phyloP scores from a whole-genome alignment of 2,329 filamentous ascomycete genomes.

The Pyrenochaeta sp. region DNA sequence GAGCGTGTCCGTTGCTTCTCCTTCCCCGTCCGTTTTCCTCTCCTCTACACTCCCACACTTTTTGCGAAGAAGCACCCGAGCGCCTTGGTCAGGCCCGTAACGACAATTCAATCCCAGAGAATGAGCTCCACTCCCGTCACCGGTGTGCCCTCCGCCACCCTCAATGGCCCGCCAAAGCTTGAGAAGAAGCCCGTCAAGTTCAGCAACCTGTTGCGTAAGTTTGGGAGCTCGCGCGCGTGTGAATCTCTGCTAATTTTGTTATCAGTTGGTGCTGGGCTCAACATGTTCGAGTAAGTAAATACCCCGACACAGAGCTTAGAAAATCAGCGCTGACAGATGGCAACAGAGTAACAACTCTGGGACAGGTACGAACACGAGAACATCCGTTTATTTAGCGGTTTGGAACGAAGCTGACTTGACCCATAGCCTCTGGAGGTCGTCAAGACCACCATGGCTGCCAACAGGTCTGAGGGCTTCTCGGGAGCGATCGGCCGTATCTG shows the following conservation, averaged over 20 bases:
- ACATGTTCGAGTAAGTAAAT: constrained; percentile 82
- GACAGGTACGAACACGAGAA: constrained; percentile 58
- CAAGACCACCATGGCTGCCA: constrained; percentile 99
- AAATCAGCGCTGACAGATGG: constrained; percentile 15
- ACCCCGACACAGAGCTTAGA: constrained; percentile 6
- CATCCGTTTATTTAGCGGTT: neutral
- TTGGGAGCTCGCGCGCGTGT: neutral
- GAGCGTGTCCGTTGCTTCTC: constrained; percentile 14
- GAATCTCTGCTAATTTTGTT: constrained; percentile 35
- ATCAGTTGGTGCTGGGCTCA: constrained; percentile 83
- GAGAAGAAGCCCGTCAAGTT: constrained; percentile 99
- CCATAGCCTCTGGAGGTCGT: constrained; percentile 91
- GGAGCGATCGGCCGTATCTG: constrained; percentile 86
- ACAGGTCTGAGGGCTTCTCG: constrained; percentile 86
- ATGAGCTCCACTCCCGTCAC: constrained; percentile 59
- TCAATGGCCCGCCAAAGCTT: constrained; percentile 61
- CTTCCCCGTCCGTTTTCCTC: constrained; percentile 22
- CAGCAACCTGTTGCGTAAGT: constrained; percentile 87
- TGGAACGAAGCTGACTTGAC: constrained; percentile 55
- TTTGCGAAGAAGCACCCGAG: constrained; percentile 82
- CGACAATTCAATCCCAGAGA: constrained; percentile 57
- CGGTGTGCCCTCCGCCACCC: constrained; percentile 53
- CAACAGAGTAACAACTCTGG: constrained; percentile 69
- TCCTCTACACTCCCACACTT: constrained; percentile 16
- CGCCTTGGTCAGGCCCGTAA: constrained; percentile 98